Base-by-base conservation (phyloP, 2,329 filamentous ascomycete species). In the Alternaria longipes region DNA sequence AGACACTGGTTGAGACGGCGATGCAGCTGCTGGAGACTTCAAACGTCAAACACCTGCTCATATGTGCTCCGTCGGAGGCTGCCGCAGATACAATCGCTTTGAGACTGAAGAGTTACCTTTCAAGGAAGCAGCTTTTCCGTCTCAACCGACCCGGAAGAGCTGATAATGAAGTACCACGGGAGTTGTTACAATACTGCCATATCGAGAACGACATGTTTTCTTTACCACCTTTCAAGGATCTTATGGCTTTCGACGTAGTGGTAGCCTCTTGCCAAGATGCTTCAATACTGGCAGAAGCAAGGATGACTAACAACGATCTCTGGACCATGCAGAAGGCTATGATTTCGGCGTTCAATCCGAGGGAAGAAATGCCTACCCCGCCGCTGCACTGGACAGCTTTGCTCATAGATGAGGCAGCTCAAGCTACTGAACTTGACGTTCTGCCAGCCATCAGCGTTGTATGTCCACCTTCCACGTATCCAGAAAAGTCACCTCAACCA, bases 1-100 rank as follows among this genome's bases (percentile, higher is more conserved):
- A 84, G 60, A 84, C 82, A 3, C 65, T 84, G 1, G 82, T 84
- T 18, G 83, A 84, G 67, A 75, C 76, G 53, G 78, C 81, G 9
- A 65, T 81, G 60, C 74, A 78, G 45, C 59, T 78, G 2, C 64
- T 76, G 5, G 62, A 74, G 2, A 65, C 63, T 3, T 67, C 67
- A 1, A 24, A 61, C 1, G 55, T 65, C 8, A 53, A 60, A 16
- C 80, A 82, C 64, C 74, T 83, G 26, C 68, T 83, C 4, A 70
- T 83, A 7, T 82, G 80, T 60, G 81, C 81, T 12, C 81, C 81
- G 22, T 83, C 81, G n/a, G 80, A 83, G 56, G 75, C 79, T 24
- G 81, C 81, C 18, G 80, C 81, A n/a, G 81, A 83, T 62, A 82
- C 77, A 5, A 69, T 83, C 5, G 76, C 80, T 30, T 63, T 79